These are phyloP conservation scores for Thermochaetoides dissita DNA, from an alignment of 2,329 filamentous ascomycete species.

Conservation along the genomic window DNA sequence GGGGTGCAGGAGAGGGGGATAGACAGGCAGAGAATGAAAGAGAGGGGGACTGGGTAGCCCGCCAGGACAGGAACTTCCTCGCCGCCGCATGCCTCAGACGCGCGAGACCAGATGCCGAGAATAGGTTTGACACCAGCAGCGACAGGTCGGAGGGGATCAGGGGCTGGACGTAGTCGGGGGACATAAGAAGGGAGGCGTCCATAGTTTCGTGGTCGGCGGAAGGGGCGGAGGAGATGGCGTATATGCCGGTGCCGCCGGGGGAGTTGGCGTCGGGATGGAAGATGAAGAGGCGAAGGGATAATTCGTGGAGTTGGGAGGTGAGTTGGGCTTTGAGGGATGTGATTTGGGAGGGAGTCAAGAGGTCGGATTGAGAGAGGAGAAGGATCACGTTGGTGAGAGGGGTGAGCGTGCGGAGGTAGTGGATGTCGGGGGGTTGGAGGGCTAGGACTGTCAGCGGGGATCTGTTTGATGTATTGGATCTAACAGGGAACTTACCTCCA, in stretches of 20 bases:
- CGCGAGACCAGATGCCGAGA: conserved; percentile 62
- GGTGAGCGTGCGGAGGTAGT: conserved; percentile 56
- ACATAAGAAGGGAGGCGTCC: conserved; percentile 91
- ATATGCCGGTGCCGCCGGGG: conserved; percentile 32
- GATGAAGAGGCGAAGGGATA: conserved; percentile 50
- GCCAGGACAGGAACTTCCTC: conserved; percentile 66
- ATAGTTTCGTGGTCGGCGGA: conserved; percentile 65
- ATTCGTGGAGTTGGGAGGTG: conserved; percentile 38
- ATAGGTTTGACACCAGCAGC: conserved; percentile 56
- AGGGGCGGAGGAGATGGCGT: conserved; percentile 62
- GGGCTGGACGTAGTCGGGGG: conserved; percentile 74
- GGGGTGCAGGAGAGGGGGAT: conserved; percentile 4
- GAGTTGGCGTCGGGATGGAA: conserved; percentile 36
- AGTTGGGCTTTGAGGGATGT: conserved; percentile 46
- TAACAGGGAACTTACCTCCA: too few species aligned
- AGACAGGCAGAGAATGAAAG: conserved; percentile 10
- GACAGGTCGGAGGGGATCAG: conserved; percentile 61
- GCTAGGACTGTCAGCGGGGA: conserved; percentile 26
- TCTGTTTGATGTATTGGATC: too few species aligned
- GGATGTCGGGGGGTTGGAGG: conserved; percentile 49
- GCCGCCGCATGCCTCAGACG: conserved; percentile 74
- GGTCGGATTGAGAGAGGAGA: conserved; percentile 64
- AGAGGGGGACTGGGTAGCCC: conserved; percentile 16
- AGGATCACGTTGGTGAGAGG: conserved; percentile 73
- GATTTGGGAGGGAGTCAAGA: conserved; percentile 44